Evolutionary conservation across 768 basidiomycete genomes (phyloP), one percentile per base, ranked within the genome.

Genomic region (Cyclocybe aegerita): DNA sequence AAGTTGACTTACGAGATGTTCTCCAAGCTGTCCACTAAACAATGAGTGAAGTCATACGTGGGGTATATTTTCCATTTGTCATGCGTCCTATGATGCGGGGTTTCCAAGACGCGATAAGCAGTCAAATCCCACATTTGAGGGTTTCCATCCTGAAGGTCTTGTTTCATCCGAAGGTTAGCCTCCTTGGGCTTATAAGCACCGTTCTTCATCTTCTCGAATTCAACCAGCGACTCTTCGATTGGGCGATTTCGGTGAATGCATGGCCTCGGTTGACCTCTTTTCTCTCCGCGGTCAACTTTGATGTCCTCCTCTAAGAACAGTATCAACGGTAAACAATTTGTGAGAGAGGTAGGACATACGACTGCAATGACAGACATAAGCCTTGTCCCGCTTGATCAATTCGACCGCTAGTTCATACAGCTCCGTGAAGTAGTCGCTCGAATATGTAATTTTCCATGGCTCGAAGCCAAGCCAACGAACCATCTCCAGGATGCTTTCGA

Each of bases 111-210:
- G 23, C 97, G 87, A 66, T 98, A 99, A 6, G 96, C 96, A 33
- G 97, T 90, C 48, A 97, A 70, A 71, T 99, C 97, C 97, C 97
- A 99, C 97, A 99, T 98, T 70, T 94, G 93, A 9, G 96, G 96
- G 68, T 98, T 99, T 9, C 89, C 88, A 53, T 92, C 90, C 40
- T 82, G 77, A 23, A 98, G 71, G 65, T 98, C 92, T 72, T 95
- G 92, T 72, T 99, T 99, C 97, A 99, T 98, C 34, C 97, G 84
- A 43, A 99, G 71, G 56, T 88, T 90, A 34, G 92, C 94, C 68
- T 94, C 89, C 59, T 96, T 94, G 46, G 93, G 93, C 46, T 83
- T 78, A 69, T 96, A 98, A 54, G 85, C 77, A 7, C 97, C 97
- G 48, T 85, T 76, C 70, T 85, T 90, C 97, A 99, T 99, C 50